Percentiles rank a stretch among this genome's conserved stretches.
These are phyloP conservation scores for Solanum rostratum DNA, from an alignment of 257 asterid genomes.

Conservation along the genomic window DNA sequence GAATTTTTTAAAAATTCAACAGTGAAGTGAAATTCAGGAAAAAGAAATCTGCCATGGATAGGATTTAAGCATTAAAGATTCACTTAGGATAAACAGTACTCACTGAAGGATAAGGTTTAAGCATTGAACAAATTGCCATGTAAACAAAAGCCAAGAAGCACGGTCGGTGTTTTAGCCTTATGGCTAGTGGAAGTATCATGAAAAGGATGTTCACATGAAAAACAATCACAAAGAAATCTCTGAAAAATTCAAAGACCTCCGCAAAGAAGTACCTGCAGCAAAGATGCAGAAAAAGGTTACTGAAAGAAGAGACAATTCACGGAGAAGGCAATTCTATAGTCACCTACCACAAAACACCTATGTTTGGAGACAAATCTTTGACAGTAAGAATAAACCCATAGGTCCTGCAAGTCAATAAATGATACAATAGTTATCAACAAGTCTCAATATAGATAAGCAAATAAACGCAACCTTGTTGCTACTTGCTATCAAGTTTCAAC, in stretches of 20 bases:
- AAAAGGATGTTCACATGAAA: constrained; percentile 84
- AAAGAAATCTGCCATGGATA: background rate
- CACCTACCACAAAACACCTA: constrained; percentile 85
- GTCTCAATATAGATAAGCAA: constrained; percentile 4
- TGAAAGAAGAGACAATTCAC: constrained; percentile 1
- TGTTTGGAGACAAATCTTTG: constrained; percentile 88
- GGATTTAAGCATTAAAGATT: background rate
- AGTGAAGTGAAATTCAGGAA: background rate
- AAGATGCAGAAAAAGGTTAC: constrained; percentile 7
- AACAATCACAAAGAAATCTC: constrained; percentile 81
- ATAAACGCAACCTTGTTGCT: background rate
- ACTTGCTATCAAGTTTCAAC: background rate
- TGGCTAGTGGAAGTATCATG: constrained; percentile 87
- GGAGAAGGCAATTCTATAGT: background rate
- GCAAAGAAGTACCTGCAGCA: constrained; percentile 95
- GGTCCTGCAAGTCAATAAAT: constrained; percentile 48
- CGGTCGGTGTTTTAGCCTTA: constrained; percentile 82
- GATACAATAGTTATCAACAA: constrained; percentile 5
- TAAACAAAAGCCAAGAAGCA: constrained; percentile 85
- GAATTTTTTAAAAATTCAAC: background rate
- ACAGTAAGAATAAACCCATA: constrained; percentile 83
- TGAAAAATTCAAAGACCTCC: constrained; percentile 95
- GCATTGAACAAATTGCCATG: constrained; percentile 78
- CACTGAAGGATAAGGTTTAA: constrained; percentile 97
- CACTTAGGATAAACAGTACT: constrained; percentile 21